Conservation (phyloP, 176 grass and related monocot species). For the Eragrostis curvula region DNA sequence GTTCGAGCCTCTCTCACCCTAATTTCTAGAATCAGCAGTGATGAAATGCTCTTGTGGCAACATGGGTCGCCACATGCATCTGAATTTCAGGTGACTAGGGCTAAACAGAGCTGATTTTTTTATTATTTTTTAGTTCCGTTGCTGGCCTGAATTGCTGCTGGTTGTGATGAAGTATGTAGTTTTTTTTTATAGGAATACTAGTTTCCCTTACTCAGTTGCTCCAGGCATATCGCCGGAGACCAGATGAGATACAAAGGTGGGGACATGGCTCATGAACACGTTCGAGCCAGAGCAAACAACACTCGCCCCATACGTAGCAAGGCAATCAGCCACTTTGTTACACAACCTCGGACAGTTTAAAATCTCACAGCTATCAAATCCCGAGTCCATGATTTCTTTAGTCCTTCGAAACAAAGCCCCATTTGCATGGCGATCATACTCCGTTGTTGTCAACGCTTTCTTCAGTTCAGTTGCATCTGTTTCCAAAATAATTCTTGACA, state of each 20-base stretch:
- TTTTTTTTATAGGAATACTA: neutral
- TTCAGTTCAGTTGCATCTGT: neutral
- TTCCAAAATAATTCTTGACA: neutral
- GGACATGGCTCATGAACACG: neutral
- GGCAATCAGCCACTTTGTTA: neutral
- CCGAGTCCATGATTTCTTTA: no score
- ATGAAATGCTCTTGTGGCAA: neutral
- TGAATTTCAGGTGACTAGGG: no score
- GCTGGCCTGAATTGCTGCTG: no score
- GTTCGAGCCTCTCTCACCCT: slow-evolving; percentile 96
- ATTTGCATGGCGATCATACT: no score
- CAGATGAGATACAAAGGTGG: neutral
- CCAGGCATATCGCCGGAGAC: neutral
- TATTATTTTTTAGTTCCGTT: no score
- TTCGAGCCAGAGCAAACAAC: neutral
- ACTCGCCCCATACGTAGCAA: neutral
- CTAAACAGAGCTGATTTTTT: no score
- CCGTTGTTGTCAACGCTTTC: no score
- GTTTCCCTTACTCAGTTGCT: neutral
- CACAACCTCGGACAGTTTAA: neutral
- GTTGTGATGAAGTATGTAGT: no score
- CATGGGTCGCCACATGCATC: slow-evolving; percentile 11
- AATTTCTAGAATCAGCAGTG: neutral
- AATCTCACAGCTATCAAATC: neutral
- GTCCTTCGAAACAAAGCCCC: no score